Evolutionary conservation across 257 asterid genomes (phyloP).

Genomic region (Rubia yunnanensis): DNA sequence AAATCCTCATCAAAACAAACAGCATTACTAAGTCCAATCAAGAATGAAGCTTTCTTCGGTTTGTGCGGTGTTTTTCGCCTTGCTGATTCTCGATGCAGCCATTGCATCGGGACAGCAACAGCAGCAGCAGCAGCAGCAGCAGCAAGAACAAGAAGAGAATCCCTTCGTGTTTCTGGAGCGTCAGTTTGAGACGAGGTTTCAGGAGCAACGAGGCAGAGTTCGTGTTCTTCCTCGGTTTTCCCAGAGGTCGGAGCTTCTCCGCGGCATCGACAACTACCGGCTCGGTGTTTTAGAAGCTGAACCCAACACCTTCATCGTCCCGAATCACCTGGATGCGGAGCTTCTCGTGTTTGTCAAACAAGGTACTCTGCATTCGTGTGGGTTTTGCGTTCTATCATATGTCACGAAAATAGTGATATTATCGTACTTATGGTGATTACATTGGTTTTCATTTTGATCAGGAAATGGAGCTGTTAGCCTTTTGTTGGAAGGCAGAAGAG

Average conservation of each 20-base stretch:
- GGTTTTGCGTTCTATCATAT: no score
- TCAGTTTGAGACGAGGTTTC: constrained; percentile 36
- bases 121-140: neutral
- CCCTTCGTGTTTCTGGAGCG: constrained; percentile 56
- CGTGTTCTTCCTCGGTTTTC: constrained; percentile 53
- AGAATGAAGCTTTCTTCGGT: neutral
- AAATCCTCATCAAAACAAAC: neutral
- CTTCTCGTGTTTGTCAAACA: constrained; percentile 28
- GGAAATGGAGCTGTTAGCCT: constrained; percentile 49
- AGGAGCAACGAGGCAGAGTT: constrained; percentile 41
- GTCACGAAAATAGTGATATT: no score
- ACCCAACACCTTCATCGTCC: constrained; percentile 55
- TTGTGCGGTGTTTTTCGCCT: constrained; percentile 8
- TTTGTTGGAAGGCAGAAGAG: constrained; percentile 32
- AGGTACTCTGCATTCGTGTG: neutral
- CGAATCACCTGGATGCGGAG: constrained; percentile 65
- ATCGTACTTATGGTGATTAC: no score
- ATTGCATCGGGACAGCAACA: constrained; percentile 7
- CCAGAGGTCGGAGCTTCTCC: constrained; percentile 39
- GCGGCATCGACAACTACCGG: constrained; percentile 58
- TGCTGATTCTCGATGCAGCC: constrained; percentile 24
- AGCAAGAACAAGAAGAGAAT: neutral
- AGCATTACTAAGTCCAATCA: neutral
- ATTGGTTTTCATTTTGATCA: neutral
- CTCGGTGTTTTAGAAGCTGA: constrained; percentile 45